Percentiles rank a stretch among this genome's conserved stretches.
phyloP scores from a whole-genome alignment of 768 basidiomycete genomes.

The Coprinopsis sp. region DNA sequence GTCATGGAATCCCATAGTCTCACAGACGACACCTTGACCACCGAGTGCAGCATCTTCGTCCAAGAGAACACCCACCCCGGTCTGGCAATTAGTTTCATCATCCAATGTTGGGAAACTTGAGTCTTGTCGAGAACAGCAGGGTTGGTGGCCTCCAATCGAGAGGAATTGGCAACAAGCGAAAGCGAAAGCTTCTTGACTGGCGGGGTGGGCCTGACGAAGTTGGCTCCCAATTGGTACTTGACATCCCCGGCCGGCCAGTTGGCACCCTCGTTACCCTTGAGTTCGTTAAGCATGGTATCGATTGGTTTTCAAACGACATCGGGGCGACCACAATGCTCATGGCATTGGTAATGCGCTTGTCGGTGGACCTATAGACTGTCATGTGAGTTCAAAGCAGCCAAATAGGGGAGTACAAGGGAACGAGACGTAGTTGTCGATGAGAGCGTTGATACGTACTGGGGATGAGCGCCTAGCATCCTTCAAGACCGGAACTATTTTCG shows the following conservation, averaged over 20 bases:
- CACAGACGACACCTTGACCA: constrained; percentile 97
- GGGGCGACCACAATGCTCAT: constrained; percentile 98
- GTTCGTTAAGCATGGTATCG: constrained; percentile 97
- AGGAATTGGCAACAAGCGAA: constrained; percentile 97
- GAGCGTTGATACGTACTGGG: constrained; percentile 99
- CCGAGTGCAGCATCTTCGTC: constrained; percentile 99
- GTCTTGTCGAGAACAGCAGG: constrained; percentile 99
- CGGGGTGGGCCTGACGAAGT: constrained; percentile 97
- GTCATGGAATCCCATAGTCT: constrained; percentile 98
- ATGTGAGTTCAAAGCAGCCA: too few relatives aligned
- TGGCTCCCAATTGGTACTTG: constrained; percentile 98
- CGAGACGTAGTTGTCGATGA: too few relatives aligned
- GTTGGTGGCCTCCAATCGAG: constrained; percentile 95
- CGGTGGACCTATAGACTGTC: constrained; percentile 97
- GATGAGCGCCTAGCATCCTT: constrained; percentile 95
- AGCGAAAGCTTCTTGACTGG: constrained; percentile 97
- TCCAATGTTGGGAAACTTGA: constrained; percentile 88
- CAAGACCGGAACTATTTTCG: constrained; percentile 98
- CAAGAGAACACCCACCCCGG: constrained; percentile 92
- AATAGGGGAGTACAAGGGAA: too few relatives aligned
- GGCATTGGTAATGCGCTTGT: constrained; percentile 95
- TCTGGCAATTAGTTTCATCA: constrained; percentile 73
- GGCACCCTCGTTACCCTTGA: constrained; percentile 69
- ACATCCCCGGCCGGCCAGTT: constrained; percentile 95
- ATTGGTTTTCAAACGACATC: constrained; percentile 99